A percentile compares a stretch with the other conserved stretches of the same genome.
phyloP scores from a whole-genome alignment of 805 yeast genomes.

The Torulaspora franciscae region DNA sequence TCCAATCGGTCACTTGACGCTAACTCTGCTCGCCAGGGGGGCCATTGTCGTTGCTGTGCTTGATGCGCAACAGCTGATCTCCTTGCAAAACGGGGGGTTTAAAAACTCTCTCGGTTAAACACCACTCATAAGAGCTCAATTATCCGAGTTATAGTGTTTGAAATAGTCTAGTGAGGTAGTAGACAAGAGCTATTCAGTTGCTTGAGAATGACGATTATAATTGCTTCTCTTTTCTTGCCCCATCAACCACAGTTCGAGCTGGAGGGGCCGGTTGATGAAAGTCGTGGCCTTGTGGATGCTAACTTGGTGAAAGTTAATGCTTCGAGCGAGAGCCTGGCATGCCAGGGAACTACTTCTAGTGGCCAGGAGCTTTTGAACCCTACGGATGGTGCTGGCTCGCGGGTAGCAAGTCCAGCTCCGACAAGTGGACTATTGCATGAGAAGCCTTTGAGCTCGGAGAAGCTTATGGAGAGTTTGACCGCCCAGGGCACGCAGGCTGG shows the following conservation, averaged over 20 bases:
- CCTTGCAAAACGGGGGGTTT: slow-evolving; percentile 11
- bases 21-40: neutral
- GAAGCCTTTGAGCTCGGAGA: slow-evolving; percentile 29
- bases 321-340: slow-evolving; percentile 13
- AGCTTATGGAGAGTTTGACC: slow-evolving; percentile 35
- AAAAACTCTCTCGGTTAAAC: neutral
- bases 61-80: slow-evolving; percentile 2
- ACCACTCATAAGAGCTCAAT: neutral
- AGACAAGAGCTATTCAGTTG: neutral
- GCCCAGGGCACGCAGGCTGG: slow-evolving; percentile 33
- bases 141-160: neutral
- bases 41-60: slow-evolving; percentile 3
- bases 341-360: slow-evolving; percentile 24
- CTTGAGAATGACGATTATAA: slow-evolving; percentile 53
- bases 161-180: neutral
- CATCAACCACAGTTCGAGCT: slow-evolving; percentile 60
- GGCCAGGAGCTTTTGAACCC: slow-evolving; percentile 15
- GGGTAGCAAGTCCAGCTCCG: slow-evolving; percentile 12
- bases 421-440: slow-evolving; percentile 6
- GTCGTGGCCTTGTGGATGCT: slow-evolving; percentile 34
- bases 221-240: slow-evolving; percentile 72
- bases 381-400: slow-evolving; percentile 9
- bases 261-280: slow-evolving; percentile 28
- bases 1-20: neutral
- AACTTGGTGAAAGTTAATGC: slow-evolving; percentile 22